Percentiles rank a stretch among this genome's conserved stretches.
Evolutionary conservation across 2,329 filamentous ascomycete genomes (phyloP).

Genomic region (Fusarium globosum): DNA sequence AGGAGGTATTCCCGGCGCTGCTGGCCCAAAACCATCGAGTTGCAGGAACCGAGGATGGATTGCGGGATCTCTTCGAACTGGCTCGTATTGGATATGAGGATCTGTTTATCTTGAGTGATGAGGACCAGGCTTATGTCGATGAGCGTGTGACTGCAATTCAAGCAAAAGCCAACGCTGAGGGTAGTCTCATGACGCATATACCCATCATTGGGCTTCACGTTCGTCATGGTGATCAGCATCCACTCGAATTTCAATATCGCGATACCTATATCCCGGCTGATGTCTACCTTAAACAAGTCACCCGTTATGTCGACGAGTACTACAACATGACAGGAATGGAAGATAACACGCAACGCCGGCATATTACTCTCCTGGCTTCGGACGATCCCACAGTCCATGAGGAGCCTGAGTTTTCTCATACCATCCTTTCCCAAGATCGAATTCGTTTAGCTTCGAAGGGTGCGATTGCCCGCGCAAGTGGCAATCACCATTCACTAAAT

Average conservation of each 20-base stretch:
- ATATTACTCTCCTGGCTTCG: slow-evolving; percentile 75
- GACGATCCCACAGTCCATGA: slow-evolving; percentile 83
- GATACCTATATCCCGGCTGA: slow-evolving; percentile 82
- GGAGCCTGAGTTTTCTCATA: slow-evolving; percentile 68
- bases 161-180: slow-evolving; percentile 55
- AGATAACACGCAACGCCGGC: slow-evolving; percentile 51
- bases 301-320: slow-evolving; percentile 62
- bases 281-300: slow-evolving; percentile 71
- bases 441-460: slow-evolving; percentile 79
- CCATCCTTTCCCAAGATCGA: slow-evolving; percentile 75
- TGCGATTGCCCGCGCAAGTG: slow-evolving; percentile 53
- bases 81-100: slow-evolving; percentile 77
- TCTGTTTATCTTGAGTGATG: slow-evolving; percentile 75
- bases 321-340: slow-evolving; percentile 57
- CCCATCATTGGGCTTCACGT: slow-evolving; percentile 77
- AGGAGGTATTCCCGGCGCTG: slow-evolving; percentile 71
- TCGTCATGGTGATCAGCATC: slow-evolving; percentile 82
- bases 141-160: slow-evolving; percentile 68
- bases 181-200: slow-evolving; percentile 51
- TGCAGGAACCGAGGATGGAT: slow-evolving; percentile 37
- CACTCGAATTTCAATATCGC: slow-evolving; percentile 79
- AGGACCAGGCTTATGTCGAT: slow-evolving; percentile 74
- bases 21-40: slow-evolving; percentile 49
- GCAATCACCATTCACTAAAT: slow-evolving; percentile 63
- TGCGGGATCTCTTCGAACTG: slow-evolving; percentile 72